phyloP scores from a whole-genome alignment of 768 basidiomycete genomes.

The Tricholoma flavovirens region DNA sequence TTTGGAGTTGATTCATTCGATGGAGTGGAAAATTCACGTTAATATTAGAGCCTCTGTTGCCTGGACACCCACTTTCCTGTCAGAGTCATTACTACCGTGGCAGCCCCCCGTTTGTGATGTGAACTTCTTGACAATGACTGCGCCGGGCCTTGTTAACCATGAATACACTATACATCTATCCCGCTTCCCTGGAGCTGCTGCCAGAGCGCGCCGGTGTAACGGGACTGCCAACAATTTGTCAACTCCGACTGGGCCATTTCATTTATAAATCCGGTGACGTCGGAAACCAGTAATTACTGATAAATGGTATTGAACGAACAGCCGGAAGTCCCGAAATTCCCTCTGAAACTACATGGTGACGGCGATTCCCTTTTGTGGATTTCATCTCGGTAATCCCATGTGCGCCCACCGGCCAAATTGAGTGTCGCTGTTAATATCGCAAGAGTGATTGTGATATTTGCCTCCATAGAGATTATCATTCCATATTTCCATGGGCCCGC shows the following conservation, averaged over 20 bases:
- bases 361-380: not conserved
- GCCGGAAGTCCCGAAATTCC: no score
- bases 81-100: no score
- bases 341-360: not conserved
- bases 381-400: not conserved
- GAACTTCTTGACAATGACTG: no score
- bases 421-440: not conserved
- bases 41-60: not conserved
- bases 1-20: not conserved
- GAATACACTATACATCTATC: not conserved
- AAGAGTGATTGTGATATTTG: not conserved
- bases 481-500: constrained; percentile 14
- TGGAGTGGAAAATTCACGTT: not conserved
- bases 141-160: not conserved
- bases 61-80: no score
- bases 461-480: not conserved
- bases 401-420: not conserved
- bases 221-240: not conserved
- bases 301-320: no score
- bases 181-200: not conserved
- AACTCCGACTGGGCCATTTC: not conserved
- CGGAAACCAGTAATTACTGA: not conserved
- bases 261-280: not conserved
- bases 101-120: not conserved
- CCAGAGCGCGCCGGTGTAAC: not conserved